Evolutionary conservation across 2,329 filamentous ascomycete genomes (phyloP).

Genomic region (Huntiella decipiens): DNA sequence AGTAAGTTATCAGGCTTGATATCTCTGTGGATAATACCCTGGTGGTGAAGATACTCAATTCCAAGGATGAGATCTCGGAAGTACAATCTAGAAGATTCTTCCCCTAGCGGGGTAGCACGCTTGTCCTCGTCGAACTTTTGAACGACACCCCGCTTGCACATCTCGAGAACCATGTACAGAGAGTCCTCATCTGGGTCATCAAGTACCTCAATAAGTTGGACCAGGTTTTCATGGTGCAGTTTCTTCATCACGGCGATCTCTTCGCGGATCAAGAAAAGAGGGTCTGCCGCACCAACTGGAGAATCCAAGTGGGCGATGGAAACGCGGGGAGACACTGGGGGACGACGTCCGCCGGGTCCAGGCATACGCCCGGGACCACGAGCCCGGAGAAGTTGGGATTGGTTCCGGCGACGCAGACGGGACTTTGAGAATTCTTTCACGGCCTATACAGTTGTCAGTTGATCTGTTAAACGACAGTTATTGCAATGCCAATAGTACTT

Average conservation of each 20-base stretch:
- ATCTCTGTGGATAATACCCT: slow-evolving; percentile 87
- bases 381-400: slow-evolving; percentile 62
- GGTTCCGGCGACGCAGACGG: slow-evolving; percentile 69
- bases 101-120: slow-evolving; percentile 59
- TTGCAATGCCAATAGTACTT: slow-evolving; percentile 20
- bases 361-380: slow-evolving; percentile 25
- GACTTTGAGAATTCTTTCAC: slow-evolving; percentile 97
- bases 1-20: slow-evolving; percentile 97
- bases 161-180: slow-evolving; percentile 95
- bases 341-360: slow-evolving; percentile 14
- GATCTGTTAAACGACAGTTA: not conserved
- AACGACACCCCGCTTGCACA: slow-evolving; percentile 94
- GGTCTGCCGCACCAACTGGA: slow-evolving; percentile 31
- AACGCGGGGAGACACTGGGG: slow-evolving; percentile 5
- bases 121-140: slow-evolving; percentile 92
- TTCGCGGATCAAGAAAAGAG: slow-evolving; percentile 75
- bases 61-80: slow-evolving; percentile 89
- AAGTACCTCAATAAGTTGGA: slow-evolving; percentile 78
- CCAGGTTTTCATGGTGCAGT: slow-evolving; percentile 83
- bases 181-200: slow-evolving; percentile 93
- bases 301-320: slow-evolving; percentile 5
- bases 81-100: slow-evolving; percentile 72
- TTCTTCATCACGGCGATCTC: slow-evolving; percentile 99
- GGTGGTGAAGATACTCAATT: slow-evolving; percentile 90
- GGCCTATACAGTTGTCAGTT: slow-evolving; percentile 36